A percentile compares a stretch with the other conserved stretches of the same genome.
Evolutionary conservation across 768 basidiomycete species (phyloP).

Genomic region (Suillus subluteus): DNA sequence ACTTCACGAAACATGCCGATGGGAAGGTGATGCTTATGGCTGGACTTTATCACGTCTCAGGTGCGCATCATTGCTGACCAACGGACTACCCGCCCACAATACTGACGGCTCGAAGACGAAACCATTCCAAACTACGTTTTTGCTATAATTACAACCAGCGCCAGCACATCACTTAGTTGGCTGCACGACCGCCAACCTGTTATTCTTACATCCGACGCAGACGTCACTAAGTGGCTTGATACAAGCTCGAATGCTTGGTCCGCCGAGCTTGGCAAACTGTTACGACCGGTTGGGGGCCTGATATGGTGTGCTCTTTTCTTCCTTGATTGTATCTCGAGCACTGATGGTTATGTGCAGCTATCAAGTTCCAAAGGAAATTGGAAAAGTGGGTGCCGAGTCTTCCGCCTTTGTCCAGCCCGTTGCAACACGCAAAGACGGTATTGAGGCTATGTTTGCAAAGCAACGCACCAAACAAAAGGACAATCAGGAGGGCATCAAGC

Average conservation of each 20-base stretch:
- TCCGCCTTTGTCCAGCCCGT: conserved; percentile 83
- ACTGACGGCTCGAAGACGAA: conserved; percentile 42
- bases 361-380: conserved; percentile 87
- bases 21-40: conserved; percentile 79
- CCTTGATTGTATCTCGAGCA: background rate
- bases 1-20: conserved; percentile 76
- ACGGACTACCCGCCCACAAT: background rate
- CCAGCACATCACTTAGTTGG: conserved; percentile 74
- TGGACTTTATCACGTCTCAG: conserved; percentile 72
- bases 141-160: conserved; percentile 85
- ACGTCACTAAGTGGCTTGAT: conserved; percentile 80
- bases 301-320: conserved; percentile 59
- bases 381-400: conserved; percentile 87
- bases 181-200: conserved; percentile 92
- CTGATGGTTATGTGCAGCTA: conserved; percentile 55
- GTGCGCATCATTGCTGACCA: background rate
- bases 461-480: conserved; percentile 42
- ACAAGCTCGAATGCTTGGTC: conserved; percentile 70
- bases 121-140: conserved; percentile 74
- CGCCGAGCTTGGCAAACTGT: conserved; percentile 55
- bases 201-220: conserved; percentile 65
- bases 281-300: conserved; percentile 67
- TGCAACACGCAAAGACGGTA: conserved; percentile 80
- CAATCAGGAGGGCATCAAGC: conserved; percentile 24
- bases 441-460: conserved; percentile 78